Conservation (phyloP, 768 basidiomycete genomes). For the Tricholoma terreum region DNA sequence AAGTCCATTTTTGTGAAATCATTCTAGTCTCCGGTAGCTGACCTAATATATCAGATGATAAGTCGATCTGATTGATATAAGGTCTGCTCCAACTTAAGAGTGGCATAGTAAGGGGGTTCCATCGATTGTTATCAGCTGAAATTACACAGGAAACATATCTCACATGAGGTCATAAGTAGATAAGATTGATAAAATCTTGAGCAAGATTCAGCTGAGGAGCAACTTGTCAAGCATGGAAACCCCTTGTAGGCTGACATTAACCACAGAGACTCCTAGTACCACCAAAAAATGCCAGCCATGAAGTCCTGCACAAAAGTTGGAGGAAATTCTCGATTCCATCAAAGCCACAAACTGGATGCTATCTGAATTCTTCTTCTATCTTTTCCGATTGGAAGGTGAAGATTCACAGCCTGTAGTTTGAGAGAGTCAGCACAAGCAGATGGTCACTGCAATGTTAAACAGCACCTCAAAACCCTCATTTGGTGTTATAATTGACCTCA, state of each 20-base stretch:
- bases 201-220: too few species aligned
- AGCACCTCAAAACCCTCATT: conserved; percentile 13
- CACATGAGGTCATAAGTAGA: not conserved
- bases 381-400: not conserved
- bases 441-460: conserved; percentile 2
- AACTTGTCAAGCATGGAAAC: too few species aligned
- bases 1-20: too few species aligned
- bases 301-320: not conserved
- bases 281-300: not conserved
- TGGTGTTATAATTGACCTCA: conserved; percentile 8
- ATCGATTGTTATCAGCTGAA: too few species aligned
- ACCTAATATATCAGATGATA: too few species aligned
- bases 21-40: too few species aligned
- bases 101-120: too few species aligned
- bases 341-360: not conserved
- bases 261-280: not conserved
- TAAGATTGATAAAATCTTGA: not conserved
- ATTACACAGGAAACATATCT: too few species aligned
- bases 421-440: not conserved
- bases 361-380: conserved; percentile 1
- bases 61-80: too few species aligned
- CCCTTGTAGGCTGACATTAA: not conserved
- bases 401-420: not conserved
- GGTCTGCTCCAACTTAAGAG: too few species aligned
- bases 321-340: not conserved